These are phyloP conservation scores for Rhizopogon vinicolor DNA, from an alignment of 768 basidiomycete species.

Conservation along the genomic window DNA sequence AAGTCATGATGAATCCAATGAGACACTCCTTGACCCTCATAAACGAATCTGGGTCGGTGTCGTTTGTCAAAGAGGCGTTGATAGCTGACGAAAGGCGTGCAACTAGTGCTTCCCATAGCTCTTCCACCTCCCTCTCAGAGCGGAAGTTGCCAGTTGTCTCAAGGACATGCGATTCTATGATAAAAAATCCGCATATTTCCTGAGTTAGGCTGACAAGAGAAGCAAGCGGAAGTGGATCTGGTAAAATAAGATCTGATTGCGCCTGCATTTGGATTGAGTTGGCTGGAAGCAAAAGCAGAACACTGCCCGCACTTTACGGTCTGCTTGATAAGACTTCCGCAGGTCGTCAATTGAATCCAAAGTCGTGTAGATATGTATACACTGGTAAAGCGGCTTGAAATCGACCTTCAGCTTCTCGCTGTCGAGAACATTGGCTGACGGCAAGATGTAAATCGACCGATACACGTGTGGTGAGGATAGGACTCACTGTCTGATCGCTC, in stretches of 20 bases:
- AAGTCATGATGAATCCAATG: slow-evolving; percentile 82
- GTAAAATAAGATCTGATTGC: slow-evolving; percentile 94
- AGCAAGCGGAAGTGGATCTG: slow-evolving; percentile 58
- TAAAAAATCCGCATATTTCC: slow-evolving; percentile 96
- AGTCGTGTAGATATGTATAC: slow-evolving; percentile 93
- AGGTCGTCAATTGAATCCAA: slow-evolving; percentile 89
- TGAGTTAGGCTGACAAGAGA: slow-evolving; percentile 77
- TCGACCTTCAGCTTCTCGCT: slow-evolving; percentile 86
- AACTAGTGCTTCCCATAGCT: slow-evolving; percentile 89
- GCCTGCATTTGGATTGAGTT: slow-evolving; percentile 48
- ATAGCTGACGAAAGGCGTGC: slow-evolving; percentile 69
- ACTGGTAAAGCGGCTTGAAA: slow-evolving; percentile 93
- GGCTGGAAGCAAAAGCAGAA: background rate
- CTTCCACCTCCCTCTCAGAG: slow-evolving; percentile 87
- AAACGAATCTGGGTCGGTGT: slow-evolving; percentile 79
- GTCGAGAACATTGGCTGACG: slow-evolving; percentile 82
- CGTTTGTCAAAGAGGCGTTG: slow-evolving; percentile 62
- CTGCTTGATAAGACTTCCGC: slow-evolving; percentile 92
- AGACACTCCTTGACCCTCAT: slow-evolving; percentile 80
- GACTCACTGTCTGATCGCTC: slow-evolving; percentile 92
- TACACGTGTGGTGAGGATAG: background rate
- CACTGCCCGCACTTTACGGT: slow-evolving; percentile 65
- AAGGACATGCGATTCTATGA: slow-evolving; percentile 90
- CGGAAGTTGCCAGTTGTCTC: slow-evolving; percentile 86
- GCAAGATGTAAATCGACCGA: slow-evolving; percentile 5